Base-by-base conservation (phyloP, 192 early-diverging fungal genomes). In the Dissophora globulifera region DNA sequence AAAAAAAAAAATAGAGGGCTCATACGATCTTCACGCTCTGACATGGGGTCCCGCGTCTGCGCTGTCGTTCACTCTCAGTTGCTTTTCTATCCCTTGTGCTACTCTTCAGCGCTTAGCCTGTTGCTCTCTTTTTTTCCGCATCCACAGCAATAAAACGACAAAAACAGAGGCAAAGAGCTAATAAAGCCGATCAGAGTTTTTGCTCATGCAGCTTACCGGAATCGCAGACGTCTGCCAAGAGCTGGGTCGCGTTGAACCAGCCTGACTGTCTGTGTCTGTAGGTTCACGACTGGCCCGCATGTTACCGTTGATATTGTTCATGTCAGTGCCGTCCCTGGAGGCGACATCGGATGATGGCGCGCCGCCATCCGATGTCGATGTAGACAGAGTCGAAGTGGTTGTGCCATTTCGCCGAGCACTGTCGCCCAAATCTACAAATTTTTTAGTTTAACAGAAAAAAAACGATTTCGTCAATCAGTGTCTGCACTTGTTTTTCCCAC, bases 151-250 rank as follows among this genome's bases (percentile, higher is more conserved):
- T 8, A 51, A 38, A 22, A 48, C 50, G 16, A 25, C 22, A 11
- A 50, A 42, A 51, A 51, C 11, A 33, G 4, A 22, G 3, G 50
- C 20, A 25, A 38, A 50, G 19, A 61, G 19, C 10, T 32, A 32
- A 49, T 45, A 45, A 45, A 45, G 17, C 4, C 17, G 9, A 41
- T 48, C 30, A 41, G n/a, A 58, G 30, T 38, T 60, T 33, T n/a
- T n/a, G n/a, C n/a, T n/a, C n/a, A n/a, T n/a, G 35, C n/a, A 12
- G 9, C 57, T 59, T 75, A 75, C 70, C 45, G 62, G 70, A 47
- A 59, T 59, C 15, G 55, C 62, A 13, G 70, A 64, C 0, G 57
- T 62, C 47, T 75, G 70, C 56, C 62, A 65, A 0, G 70, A 75
- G 27, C 50, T 65, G 7, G 49, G 62, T n/a, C 70, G 70, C 7